Base-by-base conservation (phyloP, 2,329 filamentous ascomycete species). In the Curvularia spicifera region DNA sequence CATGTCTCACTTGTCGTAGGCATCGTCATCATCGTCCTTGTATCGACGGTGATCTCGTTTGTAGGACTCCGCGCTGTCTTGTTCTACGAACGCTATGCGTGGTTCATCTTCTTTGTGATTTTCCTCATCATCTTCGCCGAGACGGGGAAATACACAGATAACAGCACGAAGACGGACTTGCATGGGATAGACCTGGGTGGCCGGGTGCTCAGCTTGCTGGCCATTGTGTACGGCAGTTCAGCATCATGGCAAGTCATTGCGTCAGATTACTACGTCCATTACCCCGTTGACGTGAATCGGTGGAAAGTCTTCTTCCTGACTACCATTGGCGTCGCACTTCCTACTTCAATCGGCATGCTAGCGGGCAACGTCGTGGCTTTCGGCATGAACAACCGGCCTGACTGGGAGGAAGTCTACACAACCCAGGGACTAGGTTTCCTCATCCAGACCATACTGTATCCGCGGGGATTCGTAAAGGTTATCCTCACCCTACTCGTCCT, bases 81-180 rank as follows among this genome's bases (percentile, higher is more conserved):
- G 48, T 73, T 78, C 0, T 82, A 78, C 61, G 81, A 83, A 70
- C 79, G 80, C 53, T 83, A 82, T 59, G 79, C 80, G 1, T 83
- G 81, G 81, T 75, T 81, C 59, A 64, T 78, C 51, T 81, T 79
- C 53, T 77, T 82, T 63, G 76, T 82, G 60, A 75, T 82, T 35
- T 76, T 83, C 64, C 72, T 79, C 57, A 73, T 84, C 53, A 78
- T 84, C 53, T 78, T 82, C 51, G 81, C 78, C 15, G 73, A 83
- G 70, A 77, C 80, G 1, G 80, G 76, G 9, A 71, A 70, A 6
- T 79, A 82, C 52, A 74, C 81, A 9, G 77, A 81, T 52, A 71
- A 80, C 53, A 71, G 61, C 29, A 69, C 71, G 7, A 73, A 73
- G 9, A 70, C 69, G 2, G 51, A 57, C 8, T 70, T 75, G 7